A percentile compares a stretch with the other conserved stretches of the same genome.
Evolutionary conservation across 208 protist species (phyloP).

Genomic region (Balamuthia mandrillaris): DNA sequence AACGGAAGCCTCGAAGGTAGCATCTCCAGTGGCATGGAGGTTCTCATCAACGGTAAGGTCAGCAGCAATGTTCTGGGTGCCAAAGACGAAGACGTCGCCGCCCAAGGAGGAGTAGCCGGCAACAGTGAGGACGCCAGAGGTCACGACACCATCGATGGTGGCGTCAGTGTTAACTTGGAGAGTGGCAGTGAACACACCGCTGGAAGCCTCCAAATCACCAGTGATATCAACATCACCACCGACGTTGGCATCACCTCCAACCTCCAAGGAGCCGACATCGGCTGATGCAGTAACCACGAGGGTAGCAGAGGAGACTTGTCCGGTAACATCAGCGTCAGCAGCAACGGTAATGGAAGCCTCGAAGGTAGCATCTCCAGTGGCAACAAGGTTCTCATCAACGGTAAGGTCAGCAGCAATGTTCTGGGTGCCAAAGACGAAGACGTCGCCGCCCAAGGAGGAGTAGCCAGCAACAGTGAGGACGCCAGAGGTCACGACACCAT

Average conservation of each 20-base stretch:
- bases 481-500: no score
- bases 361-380: not conserved
- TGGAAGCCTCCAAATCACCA: not conserved
- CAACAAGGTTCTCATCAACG: not conserved
- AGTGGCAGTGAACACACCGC: no score
- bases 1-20: not conserved
- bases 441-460: not conserved
- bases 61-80: not conserved
- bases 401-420: not conserved
- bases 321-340: not conserved
- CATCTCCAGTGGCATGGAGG: not conserved
- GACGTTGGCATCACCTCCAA: not conserved
- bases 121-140: not conserved
- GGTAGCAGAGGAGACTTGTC: not conserved
- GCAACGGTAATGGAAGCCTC: not conserved
- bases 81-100: not conserved
- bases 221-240: not conserved
- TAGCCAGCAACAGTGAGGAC: not conserved
- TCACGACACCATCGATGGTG: not conserved
- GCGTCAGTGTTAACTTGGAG: no score
- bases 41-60: not conserved
- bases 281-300: not conserved
- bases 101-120: not conserved
- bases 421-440: not conserved
- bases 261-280: not conserved